Conservation (phyloP, 2,329 filamentous ascomycete species). For the Scedosporium minutisporum region DNA sequence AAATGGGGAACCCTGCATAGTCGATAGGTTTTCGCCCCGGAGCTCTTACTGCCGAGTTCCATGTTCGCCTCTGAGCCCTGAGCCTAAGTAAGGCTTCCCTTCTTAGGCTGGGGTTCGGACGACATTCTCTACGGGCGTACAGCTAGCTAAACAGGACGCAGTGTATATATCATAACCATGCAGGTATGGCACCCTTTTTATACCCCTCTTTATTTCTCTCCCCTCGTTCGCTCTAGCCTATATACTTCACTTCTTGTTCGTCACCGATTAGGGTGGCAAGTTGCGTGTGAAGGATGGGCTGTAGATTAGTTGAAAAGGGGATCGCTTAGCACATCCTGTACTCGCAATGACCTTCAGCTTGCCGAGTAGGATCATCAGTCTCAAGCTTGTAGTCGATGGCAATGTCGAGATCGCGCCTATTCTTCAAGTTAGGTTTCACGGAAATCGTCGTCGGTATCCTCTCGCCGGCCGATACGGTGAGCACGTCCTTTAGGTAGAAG, state of each 20-base stretch:
- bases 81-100: background rate
- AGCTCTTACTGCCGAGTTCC: background rate
- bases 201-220: too few species aligned
- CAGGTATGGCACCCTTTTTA: background rate
- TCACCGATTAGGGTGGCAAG: too few species aligned
- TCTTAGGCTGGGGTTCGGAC: background rate
- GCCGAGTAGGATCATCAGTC: constrained; percentile 62
- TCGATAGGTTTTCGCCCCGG: background rate
- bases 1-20: background rate
- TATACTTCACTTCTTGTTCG: too few species aligned
- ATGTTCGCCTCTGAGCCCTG: background rate
- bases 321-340: constrained; percentile 65
- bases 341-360: constrained; percentile 57
- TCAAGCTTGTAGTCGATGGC: constrained; percentile 73
- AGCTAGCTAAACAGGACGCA: background rate
- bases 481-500: constrained; percentile 88
- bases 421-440: constrained; percentile 87
- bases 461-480: constrained; percentile 86
- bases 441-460: constrained; percentile 61
- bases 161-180: background rate
- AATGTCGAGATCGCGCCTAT: constrained; percentile 91
- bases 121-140: background rate
- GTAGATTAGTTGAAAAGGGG: too few species aligned
- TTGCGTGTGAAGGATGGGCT: too few species aligned
- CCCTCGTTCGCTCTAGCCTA: too few species aligned